Evolutionary conservation across 2,329 filamentous ascomycete genomes (phyloP).

Genomic region (Daldinia sp.): DNA sequence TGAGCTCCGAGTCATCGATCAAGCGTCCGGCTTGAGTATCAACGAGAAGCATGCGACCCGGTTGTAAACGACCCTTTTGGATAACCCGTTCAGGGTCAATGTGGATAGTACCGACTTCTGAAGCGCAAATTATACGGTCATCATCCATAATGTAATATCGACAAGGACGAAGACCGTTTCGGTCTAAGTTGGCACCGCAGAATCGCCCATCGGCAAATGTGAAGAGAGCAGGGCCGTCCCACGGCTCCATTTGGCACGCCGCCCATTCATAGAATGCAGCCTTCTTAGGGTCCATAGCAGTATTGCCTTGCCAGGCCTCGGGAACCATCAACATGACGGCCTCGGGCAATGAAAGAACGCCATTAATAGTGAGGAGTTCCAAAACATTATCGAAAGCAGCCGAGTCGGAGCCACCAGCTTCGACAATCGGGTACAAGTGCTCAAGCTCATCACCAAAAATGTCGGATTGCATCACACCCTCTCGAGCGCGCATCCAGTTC

Average conservation of each 20-base stretch:
- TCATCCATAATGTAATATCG: slow-evolving; percentile 97
- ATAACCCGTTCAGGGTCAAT: slow-evolving; percentile 90
- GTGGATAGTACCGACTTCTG: slow-evolving; percentile 91
- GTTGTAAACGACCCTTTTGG: slow-evolving; percentile 92
- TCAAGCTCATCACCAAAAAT: slow-evolving; percentile 94
- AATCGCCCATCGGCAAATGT: slow-evolving; percentile 96
- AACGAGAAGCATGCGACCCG: slow-evolving; percentile 94
- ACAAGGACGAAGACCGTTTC: slow-evolving; percentile 94
- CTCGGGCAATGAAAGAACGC: slow-evolving; percentile 91
- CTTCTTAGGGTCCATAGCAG: slow-evolving; percentile 91
- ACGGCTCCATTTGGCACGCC: slow-evolving; percentile 98
- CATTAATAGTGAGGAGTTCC: slow-evolving; percentile 92
- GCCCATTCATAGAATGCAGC: slow-evolving; percentile 99
- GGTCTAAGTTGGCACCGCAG: slow-evolving; percentile 95
- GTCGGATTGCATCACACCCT: slow-evolving; percentile 92
- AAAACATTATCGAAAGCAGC: slow-evolving; percentile 97
- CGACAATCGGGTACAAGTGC: slow-evolving; percentile 89
- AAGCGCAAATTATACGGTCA: slow-evolving; percentile 96
- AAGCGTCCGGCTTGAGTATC: slow-evolving; percentile 90
- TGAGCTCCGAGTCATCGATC: slow-evolving; percentile 92
- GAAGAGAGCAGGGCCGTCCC: slow-evolving; percentile 96
- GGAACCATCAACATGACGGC: slow-evolving; percentile 99
- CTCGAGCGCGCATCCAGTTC: slow-evolving; percentile 98
- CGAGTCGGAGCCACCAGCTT: slow-evolving; percentile 95
- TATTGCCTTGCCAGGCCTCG: slow-evolving; percentile 96